These are phyloP conservation scores for Schrenkiella parvula DNA, from an alignment of 345 rosid species.

Conservation along the genomic window DNA sequence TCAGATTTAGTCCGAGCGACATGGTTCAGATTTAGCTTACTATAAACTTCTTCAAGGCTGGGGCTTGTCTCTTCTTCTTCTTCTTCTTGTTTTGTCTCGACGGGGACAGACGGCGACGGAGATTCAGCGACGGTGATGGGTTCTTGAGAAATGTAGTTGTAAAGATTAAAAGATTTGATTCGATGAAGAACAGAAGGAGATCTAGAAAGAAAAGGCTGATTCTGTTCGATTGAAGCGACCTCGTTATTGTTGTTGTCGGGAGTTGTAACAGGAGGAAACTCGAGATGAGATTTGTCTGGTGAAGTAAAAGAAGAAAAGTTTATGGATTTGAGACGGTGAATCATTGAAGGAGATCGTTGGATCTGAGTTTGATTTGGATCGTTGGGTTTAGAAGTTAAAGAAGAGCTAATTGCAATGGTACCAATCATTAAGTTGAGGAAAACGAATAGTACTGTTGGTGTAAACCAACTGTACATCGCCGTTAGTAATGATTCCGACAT, in stretches of 20 bases:
- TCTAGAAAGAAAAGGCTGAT: conserved; percentile 36
- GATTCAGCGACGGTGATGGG: conserved; percentile 13
- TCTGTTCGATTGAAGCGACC: conserved; percentile 29
- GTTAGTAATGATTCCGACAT: conserved; percentile 56
- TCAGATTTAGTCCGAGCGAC: conserved; percentile 58
- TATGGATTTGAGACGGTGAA: conserved; percentile 67
- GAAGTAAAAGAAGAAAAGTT: conserved; percentile 44
- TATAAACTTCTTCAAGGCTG: conserved; percentile 52
- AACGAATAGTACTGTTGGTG: conserved; percentile 66
- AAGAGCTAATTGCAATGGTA: conserved; percentile 62
- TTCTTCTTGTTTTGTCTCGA: conserved; percentile 16
- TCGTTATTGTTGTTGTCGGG: conserved; percentile 10
- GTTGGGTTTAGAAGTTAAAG: conserved; percentile 38
- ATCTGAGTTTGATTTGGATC: conserved; percentile 28
- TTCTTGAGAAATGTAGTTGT: conserved; percentile 52
- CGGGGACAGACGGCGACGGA: conserved; percentile 9
- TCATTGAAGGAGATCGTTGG: conserved; percentile 60
- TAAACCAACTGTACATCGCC: conserved; percentile 69
- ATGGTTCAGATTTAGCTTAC: conserved; percentile 36
- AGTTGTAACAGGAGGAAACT: conserved; percentile 24
- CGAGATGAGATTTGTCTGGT: conserved; percentile 40
- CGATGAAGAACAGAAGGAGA: conserved; percentile 66
- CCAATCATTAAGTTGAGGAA: conserved; percentile 75
- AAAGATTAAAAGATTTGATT: conserved; percentile 62
- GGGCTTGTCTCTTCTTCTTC: conserved; percentile 35